Conservation (phyloP, 2,329 filamentous ascomycete species). For the Sporothrix schenckii region DNA sequence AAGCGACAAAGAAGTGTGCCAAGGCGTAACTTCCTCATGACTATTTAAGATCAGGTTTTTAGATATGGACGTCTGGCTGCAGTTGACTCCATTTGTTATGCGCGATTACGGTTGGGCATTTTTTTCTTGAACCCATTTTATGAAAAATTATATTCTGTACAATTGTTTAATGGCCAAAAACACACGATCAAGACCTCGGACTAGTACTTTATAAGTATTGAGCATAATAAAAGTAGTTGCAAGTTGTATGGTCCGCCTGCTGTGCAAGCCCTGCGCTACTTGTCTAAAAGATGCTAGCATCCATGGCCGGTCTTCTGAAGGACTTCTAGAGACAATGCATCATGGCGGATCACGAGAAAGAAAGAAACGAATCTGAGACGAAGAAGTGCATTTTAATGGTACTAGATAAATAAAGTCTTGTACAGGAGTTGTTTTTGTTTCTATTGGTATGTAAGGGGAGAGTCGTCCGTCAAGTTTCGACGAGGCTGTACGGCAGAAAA, state of each 20-base stretch:
- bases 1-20: neutral
- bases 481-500: neutral
- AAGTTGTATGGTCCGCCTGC: no score
- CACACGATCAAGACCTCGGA: no score
- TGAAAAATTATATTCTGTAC: no score
- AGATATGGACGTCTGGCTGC: neutral
- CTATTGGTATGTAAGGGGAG: conserved; percentile 26
- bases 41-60: no score
- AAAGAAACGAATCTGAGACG: neutral
- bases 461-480: neutral
- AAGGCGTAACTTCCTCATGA: no score
- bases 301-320: conserved; percentile 11
- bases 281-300: neutral
- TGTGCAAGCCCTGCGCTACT: neutral
- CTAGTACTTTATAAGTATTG: neutral
- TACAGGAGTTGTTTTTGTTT: conserved; percentile 10
- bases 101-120: conserved; percentile 15
- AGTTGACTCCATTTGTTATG: neutral
- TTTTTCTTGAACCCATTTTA: neutral
- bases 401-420: neutral
- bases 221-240: neutral
- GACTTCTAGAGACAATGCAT: conserved; percentile 2
- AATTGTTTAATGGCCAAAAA: no score
- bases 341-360: neutral
- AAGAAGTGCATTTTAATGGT: neutral